A percentile compares a stretch with the other conserved stretches of the same genome.
These are phyloP conservation scores for Quercus agrifolia DNA, from an alignment of 306 rosid genomes.

Conservation along the genomic window DNA sequence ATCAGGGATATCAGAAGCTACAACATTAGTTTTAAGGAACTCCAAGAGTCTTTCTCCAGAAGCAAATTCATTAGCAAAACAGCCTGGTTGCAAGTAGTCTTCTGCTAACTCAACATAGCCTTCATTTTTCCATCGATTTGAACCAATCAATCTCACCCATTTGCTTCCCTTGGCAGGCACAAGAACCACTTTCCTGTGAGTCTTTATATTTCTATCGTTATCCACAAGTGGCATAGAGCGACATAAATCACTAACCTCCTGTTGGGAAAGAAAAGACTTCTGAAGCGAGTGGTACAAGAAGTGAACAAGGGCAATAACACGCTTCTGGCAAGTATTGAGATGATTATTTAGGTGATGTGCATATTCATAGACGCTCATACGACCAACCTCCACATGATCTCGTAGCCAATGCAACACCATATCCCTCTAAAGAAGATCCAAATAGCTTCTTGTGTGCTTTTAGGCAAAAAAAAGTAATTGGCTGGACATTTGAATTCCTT, in stretches of 20 bases:
- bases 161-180: no score
- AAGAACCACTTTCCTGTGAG: no score
- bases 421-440: not conserved
- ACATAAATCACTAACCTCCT: constrained; percentile 23
- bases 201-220: no score
- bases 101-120: no score
- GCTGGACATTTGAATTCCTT: constrained; percentile 28
- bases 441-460: constrained; percentile 46
- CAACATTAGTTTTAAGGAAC: no score
- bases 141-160: no score
- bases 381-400: constrained; percentile 9
- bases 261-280: constrained; percentile 3
- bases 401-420: constrained; percentile 45
- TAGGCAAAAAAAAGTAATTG: constrained; percentile 46
- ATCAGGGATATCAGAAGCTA: no score
- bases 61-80: no score
- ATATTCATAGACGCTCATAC: constrained; percentile 16
- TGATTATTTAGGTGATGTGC: constrained; percentile 26
- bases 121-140: no score
- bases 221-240: not conserved
- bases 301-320: constrained; percentile 42
- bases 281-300: constrained; percentile 49
- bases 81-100: no score
- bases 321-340: constrained; percentile 6
- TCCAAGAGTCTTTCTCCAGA: no score